Base-by-base conservation (phyloP, 768 basidiomycete species). In the Tylopilus felleus region DNA sequence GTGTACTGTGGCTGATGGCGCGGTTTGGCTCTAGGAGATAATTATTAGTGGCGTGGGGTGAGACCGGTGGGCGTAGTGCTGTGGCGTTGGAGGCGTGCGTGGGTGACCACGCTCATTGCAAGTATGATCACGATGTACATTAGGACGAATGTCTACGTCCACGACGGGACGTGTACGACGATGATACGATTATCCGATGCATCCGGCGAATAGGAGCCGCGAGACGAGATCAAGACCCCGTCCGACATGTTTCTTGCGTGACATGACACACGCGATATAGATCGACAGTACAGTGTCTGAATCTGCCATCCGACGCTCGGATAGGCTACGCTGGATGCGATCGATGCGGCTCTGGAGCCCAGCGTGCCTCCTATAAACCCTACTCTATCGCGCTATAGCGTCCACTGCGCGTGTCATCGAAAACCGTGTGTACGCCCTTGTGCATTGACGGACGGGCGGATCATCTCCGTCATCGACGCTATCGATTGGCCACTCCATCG, bases 1-100 rank as follows among this genome's bases (percentile, higher is more conserved):
- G 48, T 56, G 4, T 68, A 68, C 52, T 71, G 65, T 47, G 44
- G 42, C 38, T 39, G 38, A 39, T 21, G 14, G n/a, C 8, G 9
- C 16, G 16, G 5, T 31, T 4, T 4, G 29, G 2, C 10, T 8
- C 9, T 31, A 13, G 5, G 25, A 7, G 25, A 4, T 27, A 27
- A 27, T 27, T 27, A 27, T 27, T 17, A 10, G 17, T 16, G 35
- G 35, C 35, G 35, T 36, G 9, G n/a, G 38, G 29, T 31, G 29
- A 27, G 25, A 27, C 25, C 7, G 4, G 25, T 27, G 25, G 25
- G 25, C 25, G 25, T 27, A 27, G 25, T 27, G 25, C 4, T 7
- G 25, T 27, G 7, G 29, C 5, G 29, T 2, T 9, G 2, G 29
- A 13, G 29, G 38, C n/a, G 8, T 38, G 36, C 9, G 19, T 38